Percentiles rank a stretch among this genome's conserved stretches.
Conservation (phyloP, 441 rosid genomes). For the Biscutella auriculata region DNA sequence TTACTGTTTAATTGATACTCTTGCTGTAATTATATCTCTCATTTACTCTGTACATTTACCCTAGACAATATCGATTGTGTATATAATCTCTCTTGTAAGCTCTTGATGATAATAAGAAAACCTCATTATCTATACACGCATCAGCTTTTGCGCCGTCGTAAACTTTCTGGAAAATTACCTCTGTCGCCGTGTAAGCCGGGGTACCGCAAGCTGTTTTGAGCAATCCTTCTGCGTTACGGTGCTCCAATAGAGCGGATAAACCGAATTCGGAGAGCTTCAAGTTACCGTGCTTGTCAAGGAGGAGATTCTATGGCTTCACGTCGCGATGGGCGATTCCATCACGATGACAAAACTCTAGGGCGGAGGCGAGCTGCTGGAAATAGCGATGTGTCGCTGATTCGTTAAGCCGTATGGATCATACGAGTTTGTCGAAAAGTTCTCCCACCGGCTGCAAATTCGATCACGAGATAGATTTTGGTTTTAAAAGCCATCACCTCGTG, state of each 20-base stretch:
- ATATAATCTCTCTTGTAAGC: too few species aligned
- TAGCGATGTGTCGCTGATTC: conserved; percentile 51
- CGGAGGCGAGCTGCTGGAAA: conserved; percentile 68
- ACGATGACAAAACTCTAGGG: conserved; percentile 65
- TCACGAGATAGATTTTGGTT: conserved; percentile 63
- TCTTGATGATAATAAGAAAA: too few species aligned
- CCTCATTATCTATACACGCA: conserved; percentile 26
- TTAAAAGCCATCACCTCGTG: conserved; percentile 85
- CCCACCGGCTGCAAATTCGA: conserved; percentile 74
- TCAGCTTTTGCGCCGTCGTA: conserved; percentile 76
- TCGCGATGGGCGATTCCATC: conserved; percentile 79
- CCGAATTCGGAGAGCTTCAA: conserved; percentile 77
- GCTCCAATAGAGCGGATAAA: conserved; percentile 54
- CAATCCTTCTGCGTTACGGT: conserved; percentile 28
- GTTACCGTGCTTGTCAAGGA: conserved; percentile 46
- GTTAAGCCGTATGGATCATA: conserved; percentile 34
- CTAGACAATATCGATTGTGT: too few species aligned
- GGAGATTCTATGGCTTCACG: conserved; percentile 72
- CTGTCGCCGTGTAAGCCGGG: conserved; percentile 77
- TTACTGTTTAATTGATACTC: too few species aligned
- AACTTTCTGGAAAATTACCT: conserved; percentile 43
- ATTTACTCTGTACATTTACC: too few species aligned
- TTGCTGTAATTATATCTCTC: too few species aligned
- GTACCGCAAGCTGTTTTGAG: conserved; percentile 82
- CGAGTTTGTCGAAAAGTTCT: conserved; percentile 44